These are phyloP conservation scores for Pseudonectria foliicola DNA, from an alignment of 2,329 filamentous ascomycete genomes.

Conservation along the genomic window DNA sequence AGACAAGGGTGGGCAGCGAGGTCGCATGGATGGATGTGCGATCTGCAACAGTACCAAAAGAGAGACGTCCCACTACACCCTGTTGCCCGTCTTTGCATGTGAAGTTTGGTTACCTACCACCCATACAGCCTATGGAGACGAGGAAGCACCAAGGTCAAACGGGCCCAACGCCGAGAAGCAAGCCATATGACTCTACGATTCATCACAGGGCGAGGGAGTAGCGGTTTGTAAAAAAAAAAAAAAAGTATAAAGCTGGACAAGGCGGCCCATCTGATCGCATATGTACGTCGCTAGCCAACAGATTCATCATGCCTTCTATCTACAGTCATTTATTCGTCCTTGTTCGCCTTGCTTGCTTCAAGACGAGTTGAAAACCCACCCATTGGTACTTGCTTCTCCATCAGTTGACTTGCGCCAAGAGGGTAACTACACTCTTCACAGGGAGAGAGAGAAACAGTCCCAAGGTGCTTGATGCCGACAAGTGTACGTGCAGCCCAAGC, in stretches of 20 bases:
- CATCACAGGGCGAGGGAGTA: slow-evolving; percentile 3
- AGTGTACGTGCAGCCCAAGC: too few species aligned
- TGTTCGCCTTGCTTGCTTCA: background rate
- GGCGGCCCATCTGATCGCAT: slow-evolving; percentile 18
- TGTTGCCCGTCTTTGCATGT: slow-evolving; percentile 16
- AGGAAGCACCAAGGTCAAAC: background rate
- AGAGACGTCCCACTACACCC: slow-evolving; percentile 17
- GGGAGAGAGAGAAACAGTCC: too few species aligned
- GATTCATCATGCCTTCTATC: slow-evolving; percentile 17
- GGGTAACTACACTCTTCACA: too few species aligned
- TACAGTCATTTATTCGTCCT: slow-evolving; percentile 17
- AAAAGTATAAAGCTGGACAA: slow-evolving; percentile 23
- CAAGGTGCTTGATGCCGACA: too few species aligned
- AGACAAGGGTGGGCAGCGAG: background rate
- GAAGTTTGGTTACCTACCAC: slow-evolving; percentile 2
- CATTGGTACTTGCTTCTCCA: too few species aligned
- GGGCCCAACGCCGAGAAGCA: too few species aligned
- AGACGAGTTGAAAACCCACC: too few species aligned
- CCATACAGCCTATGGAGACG: background rate
- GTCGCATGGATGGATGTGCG: background rate
- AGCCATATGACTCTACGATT: slow-evolving; percentile 2
- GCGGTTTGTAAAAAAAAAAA: slow-evolving; percentile 2
- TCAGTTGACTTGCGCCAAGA: too few species aligned
- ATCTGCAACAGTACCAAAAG: slow-evolving; percentile 11
- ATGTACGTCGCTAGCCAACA: slow-evolving; percentile 15